Evolutionary conservation across 305 asterid species (phyloP).

Genomic region (Withania somnifera): DNA sequence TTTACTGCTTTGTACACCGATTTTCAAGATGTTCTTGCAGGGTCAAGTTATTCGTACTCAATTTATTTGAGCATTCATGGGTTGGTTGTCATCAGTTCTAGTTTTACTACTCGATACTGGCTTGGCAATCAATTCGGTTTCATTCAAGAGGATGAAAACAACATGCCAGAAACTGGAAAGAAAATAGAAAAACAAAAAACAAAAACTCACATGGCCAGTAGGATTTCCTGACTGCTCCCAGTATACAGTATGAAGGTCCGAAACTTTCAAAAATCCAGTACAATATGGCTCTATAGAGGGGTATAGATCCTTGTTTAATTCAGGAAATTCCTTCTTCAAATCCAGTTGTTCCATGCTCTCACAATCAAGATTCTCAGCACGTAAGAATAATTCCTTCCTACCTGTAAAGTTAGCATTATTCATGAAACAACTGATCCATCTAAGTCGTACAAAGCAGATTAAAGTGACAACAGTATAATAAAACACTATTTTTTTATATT

Average conservation of each 20-base stretch:
- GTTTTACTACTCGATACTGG: not conserved
- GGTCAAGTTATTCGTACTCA: not conserved
- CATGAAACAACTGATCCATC: not conserved
- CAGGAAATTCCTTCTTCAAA: conserved; percentile 19
- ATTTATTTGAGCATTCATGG: not conserved
- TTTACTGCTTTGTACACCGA: not conserved
- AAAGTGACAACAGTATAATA: not conserved
- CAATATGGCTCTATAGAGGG: conserved; percentile 67
- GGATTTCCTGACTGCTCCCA: conserved; percentile 97
- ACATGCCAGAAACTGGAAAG: not conserved
- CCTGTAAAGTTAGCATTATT: conserved; percentile 30
- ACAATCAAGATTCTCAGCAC: conserved; percentile 16
- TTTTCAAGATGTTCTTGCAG: not conserved
- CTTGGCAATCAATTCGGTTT: not conserved
- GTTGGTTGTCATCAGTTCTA: not conserved
- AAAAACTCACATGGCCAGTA: conserved; percentile 68
- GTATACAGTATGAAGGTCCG: conserved; percentile 73
- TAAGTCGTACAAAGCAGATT: not conserved
- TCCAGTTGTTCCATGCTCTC: conserved; percentile 44
- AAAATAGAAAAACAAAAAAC: conserved; percentile 16
- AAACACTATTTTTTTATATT: not conserved
- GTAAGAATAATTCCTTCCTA: conserved; percentile 22
- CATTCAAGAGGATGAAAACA: not conserved
- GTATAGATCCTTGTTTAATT: conserved; percentile 39
- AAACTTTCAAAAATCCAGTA: conserved; percentile 73